Evolutionary conservation across 345 rosid species (phyloP).

Genomic region (Xanthoceras sorbifolium): DNA sequence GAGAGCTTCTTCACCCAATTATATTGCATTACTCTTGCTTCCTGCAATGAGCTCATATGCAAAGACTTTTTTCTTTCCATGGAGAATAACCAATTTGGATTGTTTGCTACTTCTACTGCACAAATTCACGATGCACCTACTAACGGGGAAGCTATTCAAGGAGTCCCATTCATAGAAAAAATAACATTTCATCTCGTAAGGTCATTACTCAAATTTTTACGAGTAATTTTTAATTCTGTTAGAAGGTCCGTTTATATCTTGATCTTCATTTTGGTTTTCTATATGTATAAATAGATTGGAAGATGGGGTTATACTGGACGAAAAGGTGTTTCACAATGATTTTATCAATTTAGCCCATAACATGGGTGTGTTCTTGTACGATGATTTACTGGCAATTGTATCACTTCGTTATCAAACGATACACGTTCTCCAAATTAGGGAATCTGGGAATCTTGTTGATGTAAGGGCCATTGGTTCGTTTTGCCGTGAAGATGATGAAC

Average conservation of each 20-base stretch:
- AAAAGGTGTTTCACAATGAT: conserved; percentile 83
- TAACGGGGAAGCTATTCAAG: conserved; percentile 67
- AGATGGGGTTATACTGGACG: conserved; percentile 80
- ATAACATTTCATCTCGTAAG: conserved; percentile 82
- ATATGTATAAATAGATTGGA: conserved; percentile 56
- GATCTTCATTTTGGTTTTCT: conserved; percentile 1
- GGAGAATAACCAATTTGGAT: conserved; percentile 65
- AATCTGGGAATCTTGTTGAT: conserved; percentile 85
- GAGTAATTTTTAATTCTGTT: background rate
- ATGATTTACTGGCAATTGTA: conserved; percentile 84
- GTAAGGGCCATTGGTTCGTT: conserved; percentile 82
- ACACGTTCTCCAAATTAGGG: conserved; percentile 89
- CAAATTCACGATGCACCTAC: conserved; percentile 82
- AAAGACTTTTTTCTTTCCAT: conserved; percentile 89
- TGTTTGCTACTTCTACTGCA: conserved; percentile 89
- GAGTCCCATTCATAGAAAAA: conserved; percentile 81
- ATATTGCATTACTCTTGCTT: conserved; percentile 73
- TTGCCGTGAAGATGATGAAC: conserved; percentile 92
- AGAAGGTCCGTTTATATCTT: background rate
- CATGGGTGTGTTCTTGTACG: conserved; percentile 86
- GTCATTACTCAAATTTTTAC: conserved; percentile 32
- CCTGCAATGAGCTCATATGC: conserved; percentile 77
- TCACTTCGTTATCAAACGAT: conserved; percentile 87
- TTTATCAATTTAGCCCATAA: conserved; percentile 74
- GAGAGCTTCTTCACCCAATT: conserved; percentile 87